Evolutionary conservation across 305 asterid genomes (phyloP).

Genomic region (Rubia peregrina): DNA sequence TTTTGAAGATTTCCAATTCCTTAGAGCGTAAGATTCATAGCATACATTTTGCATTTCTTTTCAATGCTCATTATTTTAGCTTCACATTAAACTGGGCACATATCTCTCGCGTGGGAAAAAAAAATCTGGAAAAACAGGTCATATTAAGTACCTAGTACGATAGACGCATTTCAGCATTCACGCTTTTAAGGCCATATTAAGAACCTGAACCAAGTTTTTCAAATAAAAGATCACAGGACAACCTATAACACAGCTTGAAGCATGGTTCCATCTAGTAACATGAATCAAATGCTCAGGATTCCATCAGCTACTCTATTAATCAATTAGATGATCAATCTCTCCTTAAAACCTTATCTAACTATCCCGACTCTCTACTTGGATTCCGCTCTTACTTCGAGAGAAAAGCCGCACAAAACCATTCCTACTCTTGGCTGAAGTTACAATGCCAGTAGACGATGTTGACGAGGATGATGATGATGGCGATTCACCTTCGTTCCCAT

Average conservation of each 20-base stretch:
- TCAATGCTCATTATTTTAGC: too few species aligned
- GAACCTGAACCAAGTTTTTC: neutral
- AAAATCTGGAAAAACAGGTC: neutral
- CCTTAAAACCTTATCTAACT: neutral
- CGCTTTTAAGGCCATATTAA: neutral
- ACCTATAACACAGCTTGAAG: neutral
- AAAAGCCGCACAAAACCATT: conserved; percentile 57
- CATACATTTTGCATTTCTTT: too few species aligned
- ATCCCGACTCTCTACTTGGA: conserved; percentile 32
- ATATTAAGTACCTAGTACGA: neutral
- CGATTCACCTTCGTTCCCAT: conserved; percentile 36
- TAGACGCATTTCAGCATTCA: neutral
- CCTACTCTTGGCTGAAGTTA: conserved; percentile 29
- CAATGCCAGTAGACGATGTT: conserved; percentile 29
- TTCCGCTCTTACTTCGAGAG: conserved; percentile 43
- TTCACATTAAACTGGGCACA: too few species aligned
- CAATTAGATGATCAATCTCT: neutral
- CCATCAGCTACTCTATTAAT: neutral
- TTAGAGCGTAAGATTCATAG: too few species aligned
- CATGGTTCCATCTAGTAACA: neutral
- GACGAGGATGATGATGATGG: conserved; percentile 35
- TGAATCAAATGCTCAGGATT: neutral
- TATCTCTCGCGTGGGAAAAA: too few species aligned
- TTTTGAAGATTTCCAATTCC: too few species aligned
- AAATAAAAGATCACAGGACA: neutral